Percentiles rank a stretch among this genome's conserved stretches.
phyloP scores from a whole-genome alignment of 495 filamentous ascomycete genomes.

The Aspergillus baeticus region DNA sequence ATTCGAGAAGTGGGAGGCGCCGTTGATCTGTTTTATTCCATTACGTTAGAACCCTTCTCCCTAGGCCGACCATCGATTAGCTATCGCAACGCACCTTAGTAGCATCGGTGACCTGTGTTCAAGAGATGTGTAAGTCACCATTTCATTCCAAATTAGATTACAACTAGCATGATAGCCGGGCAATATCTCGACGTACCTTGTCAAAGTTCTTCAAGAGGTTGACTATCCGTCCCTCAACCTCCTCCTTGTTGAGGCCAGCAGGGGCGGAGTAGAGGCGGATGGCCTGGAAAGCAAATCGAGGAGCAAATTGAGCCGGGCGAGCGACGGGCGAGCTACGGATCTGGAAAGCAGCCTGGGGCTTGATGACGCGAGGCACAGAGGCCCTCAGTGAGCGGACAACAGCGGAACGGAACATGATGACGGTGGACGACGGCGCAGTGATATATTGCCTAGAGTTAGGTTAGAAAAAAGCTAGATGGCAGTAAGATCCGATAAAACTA shows the following conservation, averaged over 20 bases:
- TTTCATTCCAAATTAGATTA: too few species aligned
- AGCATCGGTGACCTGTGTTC: constrained; percentile 66
- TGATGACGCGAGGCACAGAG: constrained; percentile 56
- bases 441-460: not conserved
- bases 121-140: constrained; percentile 15
- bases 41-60: constrained; percentile 8
- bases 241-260: constrained; percentile 70
- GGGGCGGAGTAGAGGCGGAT: constrained; percentile 84
- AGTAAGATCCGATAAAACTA: not conserved
- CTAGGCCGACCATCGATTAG: constrained; percentile 5
- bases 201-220: constrained; percentile 91
- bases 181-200: constrained; percentile 85
- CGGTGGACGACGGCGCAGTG: constrained; percentile 19
- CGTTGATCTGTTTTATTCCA: constrained; percentile 61
- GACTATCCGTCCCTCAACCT: constrained; percentile 91
- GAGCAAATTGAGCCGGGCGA: constrained; percentile 46
- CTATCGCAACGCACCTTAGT: constrained; percentile 60
- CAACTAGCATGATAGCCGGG: too few species aligned
- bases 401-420: constrained; percentile 83
- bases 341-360: constrained; percentile 52
- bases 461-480: not conserved
- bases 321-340: constrained; percentile 56
- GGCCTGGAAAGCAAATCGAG: constrained; percentile 53
- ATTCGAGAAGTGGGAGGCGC: constrained; percentile 85
- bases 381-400: constrained; percentile 64